These are phyloP conservation scores for Pseudonitzschia pungens DNA, from an alignment of 108 stramenopile species.

Conservation along the genomic window DNA sequence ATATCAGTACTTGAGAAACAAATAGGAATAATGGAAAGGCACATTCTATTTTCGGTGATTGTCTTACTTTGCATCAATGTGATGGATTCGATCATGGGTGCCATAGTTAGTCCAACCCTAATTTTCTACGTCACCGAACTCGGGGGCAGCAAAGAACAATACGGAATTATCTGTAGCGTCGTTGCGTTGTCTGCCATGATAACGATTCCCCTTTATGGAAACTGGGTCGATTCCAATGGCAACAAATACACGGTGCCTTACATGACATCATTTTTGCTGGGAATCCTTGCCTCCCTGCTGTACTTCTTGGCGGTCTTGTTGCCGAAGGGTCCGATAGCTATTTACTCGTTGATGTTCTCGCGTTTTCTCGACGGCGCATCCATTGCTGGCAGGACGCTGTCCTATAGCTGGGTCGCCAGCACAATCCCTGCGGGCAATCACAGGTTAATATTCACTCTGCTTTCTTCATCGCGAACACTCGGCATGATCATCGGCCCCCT, in stretches of 20 bases:
- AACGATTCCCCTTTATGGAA: slow-evolving; percentile 66
- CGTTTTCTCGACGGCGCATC: slow-evolving; percentile 66
- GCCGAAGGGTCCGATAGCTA: slow-evolving; percentile 42
- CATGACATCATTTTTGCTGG: slow-evolving; percentile 37
- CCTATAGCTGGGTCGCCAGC: slow-evolving; percentile 66
- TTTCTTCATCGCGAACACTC: slow-evolving; percentile 58
- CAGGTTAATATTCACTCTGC: slow-evolving; percentile 45
- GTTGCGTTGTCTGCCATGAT: slow-evolving; percentile 56
- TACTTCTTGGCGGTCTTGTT: slow-evolving; percentile 51
- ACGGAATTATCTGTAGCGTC: slow-evolving; percentile 55
- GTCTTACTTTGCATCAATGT: slow-evolving; percentile 1
- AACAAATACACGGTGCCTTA: slow-evolving; percentile 56
- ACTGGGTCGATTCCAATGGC: slow-evolving; percentile 51
- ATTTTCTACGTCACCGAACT: slow-evolving; percentile 65
- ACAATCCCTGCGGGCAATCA: slow-evolving; percentile 51
- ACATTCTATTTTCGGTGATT: not conserved
- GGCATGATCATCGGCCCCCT: slow-evolving; percentile 73
- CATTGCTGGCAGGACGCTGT: slow-evolving; percentile 61
- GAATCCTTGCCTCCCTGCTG: slow-evolving; percentile 54
- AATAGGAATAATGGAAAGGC: not conserved
- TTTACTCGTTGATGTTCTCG: slow-evolving; percentile 49
- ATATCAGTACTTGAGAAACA: no score
- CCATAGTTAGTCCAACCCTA: slow-evolving; percentile 58
- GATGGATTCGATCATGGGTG: slow-evolving; percentile 5
- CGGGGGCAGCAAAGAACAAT: slow-evolving; percentile 66